Conservation (phyloP, 1,284 basidiomycete species). For the Abortiporus biennis region DNA sequence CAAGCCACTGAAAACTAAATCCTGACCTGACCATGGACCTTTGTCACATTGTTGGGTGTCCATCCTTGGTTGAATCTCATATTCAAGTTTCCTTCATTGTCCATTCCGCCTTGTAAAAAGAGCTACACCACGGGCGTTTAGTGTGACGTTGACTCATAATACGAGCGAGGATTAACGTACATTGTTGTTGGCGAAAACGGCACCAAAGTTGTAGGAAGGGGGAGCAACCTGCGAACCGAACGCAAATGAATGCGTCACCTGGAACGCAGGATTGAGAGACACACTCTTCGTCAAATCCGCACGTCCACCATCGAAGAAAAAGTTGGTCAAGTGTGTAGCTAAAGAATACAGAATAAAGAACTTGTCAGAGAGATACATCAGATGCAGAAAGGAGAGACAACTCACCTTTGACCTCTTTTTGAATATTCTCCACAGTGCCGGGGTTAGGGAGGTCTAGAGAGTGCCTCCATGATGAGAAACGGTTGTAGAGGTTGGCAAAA, state of each 20-base stretch:
- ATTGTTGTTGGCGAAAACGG: conserved; percentile 84
- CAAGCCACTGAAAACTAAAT: background rate
- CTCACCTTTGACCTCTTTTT: conserved; percentile 84
- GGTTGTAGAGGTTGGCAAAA: conserved; percentile 59
- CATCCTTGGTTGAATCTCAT: conserved; percentile 90
- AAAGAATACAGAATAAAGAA: conserved; percentile 8
- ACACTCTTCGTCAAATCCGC: conserved; percentile 95
- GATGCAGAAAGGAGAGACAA: background rate
- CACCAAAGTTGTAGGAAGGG: conserved; percentile 91
- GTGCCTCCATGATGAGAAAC: conserved; percentile 76
- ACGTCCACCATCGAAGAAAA: conserved; percentile 94
- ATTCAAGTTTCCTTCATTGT: conserved; percentile 89
- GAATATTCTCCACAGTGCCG: conserved; percentile 85
- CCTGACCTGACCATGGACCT: conserved; percentile 85
- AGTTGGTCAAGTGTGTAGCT: conserved; percentile 93
- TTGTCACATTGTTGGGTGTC: conserved; percentile 76
- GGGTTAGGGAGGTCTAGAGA: conserved; percentile 81
- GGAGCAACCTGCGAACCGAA: conserved; percentile 74
- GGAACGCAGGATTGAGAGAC: conserved; percentile 93
- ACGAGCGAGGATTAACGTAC: conserved; percentile 34
- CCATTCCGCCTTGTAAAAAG: conserved; percentile 91
- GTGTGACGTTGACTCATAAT: conserved; percentile 4
- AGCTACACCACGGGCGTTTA: conserved; percentile 40
- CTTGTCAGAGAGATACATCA: conserved; percentile 1
- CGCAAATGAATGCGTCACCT: conserved; percentile 95